Evolutionary conservation across 495 filamentous ascomycete genomes (phyloP).

Genomic region (Talaromyces nanjingensis): DNA sequence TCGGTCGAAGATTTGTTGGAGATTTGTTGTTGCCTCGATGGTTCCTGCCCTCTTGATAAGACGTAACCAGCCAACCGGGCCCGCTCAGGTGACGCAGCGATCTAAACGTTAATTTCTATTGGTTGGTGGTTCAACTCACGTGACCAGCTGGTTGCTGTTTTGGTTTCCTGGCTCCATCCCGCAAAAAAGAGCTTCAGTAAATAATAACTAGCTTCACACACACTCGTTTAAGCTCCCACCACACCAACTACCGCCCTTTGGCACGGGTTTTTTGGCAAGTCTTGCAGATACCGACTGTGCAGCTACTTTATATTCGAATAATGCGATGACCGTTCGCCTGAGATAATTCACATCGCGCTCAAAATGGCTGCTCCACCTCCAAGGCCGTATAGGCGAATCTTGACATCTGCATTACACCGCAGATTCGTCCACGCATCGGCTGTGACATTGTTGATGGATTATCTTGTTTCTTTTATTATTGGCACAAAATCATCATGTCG

Average conservation of each 20-base stretch:
- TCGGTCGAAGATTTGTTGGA: conserved; percentile 1
- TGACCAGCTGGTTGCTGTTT: conserved; percentile 9
- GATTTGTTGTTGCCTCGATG: conserved; percentile 6
- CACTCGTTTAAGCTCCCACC: background rate
- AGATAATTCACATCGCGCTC: conserved; percentile 8
- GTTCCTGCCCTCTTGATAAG: background rate
- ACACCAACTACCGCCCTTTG: background rate
- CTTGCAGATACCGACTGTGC: background rate
- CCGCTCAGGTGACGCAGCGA: conserved; percentile 9
- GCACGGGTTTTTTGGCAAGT: background rate
- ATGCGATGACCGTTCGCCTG: conserved; percentile 2
- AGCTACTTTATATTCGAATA: background rate
- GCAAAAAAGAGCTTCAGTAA: conserved; percentile 2
- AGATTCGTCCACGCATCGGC: conserved; percentile 71
- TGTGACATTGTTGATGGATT: conserved; percentile 61
- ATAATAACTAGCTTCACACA: background rate
- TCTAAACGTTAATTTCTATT: background rate
- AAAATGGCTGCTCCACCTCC: conserved; percentile 42
- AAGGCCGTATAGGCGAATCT: conserved; percentile 75
- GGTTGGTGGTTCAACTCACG: background rate
- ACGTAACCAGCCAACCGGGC: background rate
- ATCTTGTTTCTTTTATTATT: conserved; percentile 63
- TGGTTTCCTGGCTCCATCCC: conserved; percentile 3
- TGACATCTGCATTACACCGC: conserved; percentile 83
- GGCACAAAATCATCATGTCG: conserved; percentile 62